Evolutionary conservation across 306 rosid genomes (phyloP), one percentile per base, ranked within the genome.

Genomic region (Dalbergia oliveri): DNA sequence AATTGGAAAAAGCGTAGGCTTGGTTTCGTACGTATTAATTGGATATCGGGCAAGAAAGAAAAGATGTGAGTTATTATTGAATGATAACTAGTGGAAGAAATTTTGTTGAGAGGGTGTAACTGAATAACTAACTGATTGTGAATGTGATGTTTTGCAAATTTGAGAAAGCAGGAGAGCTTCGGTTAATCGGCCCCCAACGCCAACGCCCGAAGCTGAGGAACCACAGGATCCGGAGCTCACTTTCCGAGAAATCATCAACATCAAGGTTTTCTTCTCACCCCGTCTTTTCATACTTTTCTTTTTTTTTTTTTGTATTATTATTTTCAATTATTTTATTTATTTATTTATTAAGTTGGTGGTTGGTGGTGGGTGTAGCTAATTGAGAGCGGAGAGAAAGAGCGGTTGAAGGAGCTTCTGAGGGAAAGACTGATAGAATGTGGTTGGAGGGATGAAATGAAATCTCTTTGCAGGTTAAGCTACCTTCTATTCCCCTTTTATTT

Each of bases 131-230:
- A 47, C 16, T 63, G 11, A 34, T 34, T 35, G 69, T 6, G 5
- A 54, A 2, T 14, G 18, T 15, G 19, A 2, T 54, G 31, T 66
- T 66, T 4, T 66, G 3, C 9, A 39, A 9, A 13, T 51, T 43
- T 45, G 44, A 26, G 11, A 34, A 68, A 44, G 35, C 58, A 89
- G 93, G 92, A 87, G 86, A 81, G 78, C 84, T 77, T 89, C 92
- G 56, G 82, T 75, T 56, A 89, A 89, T 80, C 87, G 90, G 41
- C 86, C 87, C 54, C 81, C 88, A 41, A 74, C 88, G 14, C 64
- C 41, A 61, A 61, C 41, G n/a, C 86, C 86, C 4, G 90, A 87
- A 54, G 77, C 65, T 4, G 86, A 44, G 47, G 90, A 87, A 12
- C 79, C 64, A 75, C 85, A 60, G 39, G 88, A 66, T 0, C 78